A percentile compares a stretch with the other conserved stretches of the same genome.
Evolutionary conservation across 2,329 filamentous ascomycete genomes (phyloP).

Genomic region (Monosporascus ibericus): DNA sequence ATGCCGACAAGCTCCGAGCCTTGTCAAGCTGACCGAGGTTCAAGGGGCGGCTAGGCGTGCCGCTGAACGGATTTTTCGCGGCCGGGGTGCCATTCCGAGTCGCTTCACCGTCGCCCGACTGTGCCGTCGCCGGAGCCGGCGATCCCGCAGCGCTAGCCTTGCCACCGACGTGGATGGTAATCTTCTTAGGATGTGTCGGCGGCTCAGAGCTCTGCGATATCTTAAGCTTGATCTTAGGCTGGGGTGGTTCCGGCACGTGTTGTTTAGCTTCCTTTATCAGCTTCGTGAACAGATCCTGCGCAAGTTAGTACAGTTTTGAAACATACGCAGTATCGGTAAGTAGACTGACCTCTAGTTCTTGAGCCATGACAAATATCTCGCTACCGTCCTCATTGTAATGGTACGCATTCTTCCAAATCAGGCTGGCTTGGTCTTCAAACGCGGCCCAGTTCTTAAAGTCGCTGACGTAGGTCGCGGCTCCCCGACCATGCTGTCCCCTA

Average conservation of each 20-base stretch:
- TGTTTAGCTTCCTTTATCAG: constrained; percentile 67
- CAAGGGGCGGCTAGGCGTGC: constrained; percentile 8
- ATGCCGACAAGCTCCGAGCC: constrained; percentile 34
- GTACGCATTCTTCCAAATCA: constrained; percentile 83
- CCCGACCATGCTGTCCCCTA: constrained; percentile 64
- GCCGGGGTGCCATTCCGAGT: constrained; percentile 25
- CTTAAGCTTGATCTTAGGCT: constrained; percentile 77
- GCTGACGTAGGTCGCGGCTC: constrained; percentile 53
- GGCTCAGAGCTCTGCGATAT: constrained; percentile 46
- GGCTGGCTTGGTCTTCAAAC: constrained; percentile 72
- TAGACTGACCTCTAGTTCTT: constrained; percentile 65
- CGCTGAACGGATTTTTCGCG: constrained; percentile 22
- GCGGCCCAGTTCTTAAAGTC: constrained; percentile 78
- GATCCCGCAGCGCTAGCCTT: constrained; percentile 49
- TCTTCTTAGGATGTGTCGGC: constrained; percentile 48
- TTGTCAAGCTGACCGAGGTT: constrained; percentile 30
- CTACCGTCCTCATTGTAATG: constrained; percentile 91
- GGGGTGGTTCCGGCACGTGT: constrained; percentile 63
- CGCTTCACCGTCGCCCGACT: constrained; percentile 27
- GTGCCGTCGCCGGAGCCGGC: constrained; percentile 35
- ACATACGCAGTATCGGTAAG: not conserved
- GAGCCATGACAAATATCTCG: constrained; percentile 70
- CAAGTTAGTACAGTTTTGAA: constrained; percentile 12
- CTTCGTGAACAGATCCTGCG: constrained; percentile 60
- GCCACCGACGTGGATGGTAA: constrained; percentile 65